Evolutionary conservation across 2,329 filamentous ascomycete species (phyloP).

Genomic region (Trichoderma hamatum): DNA sequence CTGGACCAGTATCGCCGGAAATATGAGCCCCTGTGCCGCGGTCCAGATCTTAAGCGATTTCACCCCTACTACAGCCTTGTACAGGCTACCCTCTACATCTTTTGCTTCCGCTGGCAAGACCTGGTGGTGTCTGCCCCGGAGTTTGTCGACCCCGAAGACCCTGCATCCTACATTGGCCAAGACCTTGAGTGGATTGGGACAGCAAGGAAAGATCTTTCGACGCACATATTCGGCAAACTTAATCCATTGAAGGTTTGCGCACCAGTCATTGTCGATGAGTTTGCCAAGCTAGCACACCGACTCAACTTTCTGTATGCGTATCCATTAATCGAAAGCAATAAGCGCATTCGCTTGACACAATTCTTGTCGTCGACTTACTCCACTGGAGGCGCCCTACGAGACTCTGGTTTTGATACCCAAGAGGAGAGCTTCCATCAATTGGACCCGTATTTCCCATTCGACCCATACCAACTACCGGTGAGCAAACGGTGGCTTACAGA

Average conservation of each 20-base stretch:
- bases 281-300: constrained; percentile 83
- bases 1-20: constrained; percentile 73
- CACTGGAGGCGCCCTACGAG: constrained; percentile 57
- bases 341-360: constrained; percentile 78
- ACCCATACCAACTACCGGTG: constrained; percentile 87
- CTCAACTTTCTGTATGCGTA: constrained; percentile 89
- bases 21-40: constrained; percentile 74
- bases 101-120: constrained; percentile 97
- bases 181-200: constrained; percentile 78
- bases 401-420: constrained; percentile 51
- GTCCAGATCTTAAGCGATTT: constrained; percentile 83
- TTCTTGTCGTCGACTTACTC: constrained; percentile 63
- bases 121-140: constrained; percentile 67
- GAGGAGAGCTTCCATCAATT: constrained; percentile 83
- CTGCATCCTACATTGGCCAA: constrained; percentile 63
- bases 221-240: constrained; percentile 82
- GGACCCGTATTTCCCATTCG: constrained; percentile 95
- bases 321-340: constrained; percentile 87
- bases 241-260: constrained; percentile 97
- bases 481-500: constrained; percentile 86
- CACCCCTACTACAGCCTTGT: constrained; percentile 83
- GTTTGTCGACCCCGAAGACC: constrained; percentile 64
- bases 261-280: constrained; percentile 85
- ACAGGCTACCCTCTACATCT: constrained; percentile 92
- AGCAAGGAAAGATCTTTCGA: constrained; percentile 72